These are phyloP conservation scores for Kwoniella europaea DNA, from an alignment of 768 basidiomycete genomes.

Conservation along the genomic window DNA sequence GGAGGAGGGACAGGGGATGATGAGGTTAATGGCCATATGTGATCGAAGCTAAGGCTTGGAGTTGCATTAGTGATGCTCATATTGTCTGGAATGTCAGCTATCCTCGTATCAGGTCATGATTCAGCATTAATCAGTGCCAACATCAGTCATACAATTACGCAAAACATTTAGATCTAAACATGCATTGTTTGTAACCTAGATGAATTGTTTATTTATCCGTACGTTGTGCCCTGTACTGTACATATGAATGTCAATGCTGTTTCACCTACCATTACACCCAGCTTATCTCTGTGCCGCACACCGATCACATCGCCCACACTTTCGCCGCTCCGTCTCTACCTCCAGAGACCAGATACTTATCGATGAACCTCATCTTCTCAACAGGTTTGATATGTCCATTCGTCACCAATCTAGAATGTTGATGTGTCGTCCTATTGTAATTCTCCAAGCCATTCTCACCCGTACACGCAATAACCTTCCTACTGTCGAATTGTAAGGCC, in stretches of 20 bases:
- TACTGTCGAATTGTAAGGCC: slow-evolving; percentile 87
- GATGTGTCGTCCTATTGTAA: slow-evolving; percentile 92
- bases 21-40: neutral
- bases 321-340: slow-evolving; percentile 84
- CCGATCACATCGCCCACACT: slow-evolving; percentile 82
- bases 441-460: slow-evolving; percentile 94
- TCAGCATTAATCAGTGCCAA: no score
- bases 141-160: no score
- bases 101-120: no score
- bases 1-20: neutral
- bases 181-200: neutral
- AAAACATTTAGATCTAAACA: neutral
- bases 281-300: neutral
- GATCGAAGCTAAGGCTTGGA: no score
- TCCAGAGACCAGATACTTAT: slow-evolving; percentile 89
- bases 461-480: slow-evolving; percentile 88
- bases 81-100: no score
- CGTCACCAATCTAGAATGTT: slow-evolving; percentile 78
- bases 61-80: no score
- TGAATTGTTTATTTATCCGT: neutral
- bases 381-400: slow-evolving; percentile 94
- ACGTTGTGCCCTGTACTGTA: neutral
- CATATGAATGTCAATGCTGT: slow-evolving; percentile 5
- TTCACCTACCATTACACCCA: neutral
- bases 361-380: slow-evolving; percentile 90